Evolutionary conservation across 768 basidiomycete species (phyloP).

Genomic region (Hydnomerulius pinastri): DNA sequence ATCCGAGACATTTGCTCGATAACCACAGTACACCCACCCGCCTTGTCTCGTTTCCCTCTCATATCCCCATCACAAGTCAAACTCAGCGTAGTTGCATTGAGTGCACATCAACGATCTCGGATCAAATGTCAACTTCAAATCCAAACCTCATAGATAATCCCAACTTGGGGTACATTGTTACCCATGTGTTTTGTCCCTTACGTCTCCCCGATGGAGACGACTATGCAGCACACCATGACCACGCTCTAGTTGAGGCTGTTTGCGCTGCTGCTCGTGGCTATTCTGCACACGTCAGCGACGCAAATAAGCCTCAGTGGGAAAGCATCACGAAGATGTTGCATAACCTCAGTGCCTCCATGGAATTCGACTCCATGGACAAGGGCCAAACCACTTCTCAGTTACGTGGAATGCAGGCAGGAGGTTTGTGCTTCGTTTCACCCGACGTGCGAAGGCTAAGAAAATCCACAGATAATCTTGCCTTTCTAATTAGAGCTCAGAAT

Average conservation of each 20-base stretch:
- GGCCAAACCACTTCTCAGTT: conserved; percentile 20
- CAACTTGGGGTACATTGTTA: conserved; percentile 31
- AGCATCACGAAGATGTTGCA: conserved; percentile 28
- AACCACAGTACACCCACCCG: no score
- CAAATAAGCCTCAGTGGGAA: conserved; percentile 26
- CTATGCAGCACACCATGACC: conserved; percentile 20
- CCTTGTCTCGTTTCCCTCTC: no score
- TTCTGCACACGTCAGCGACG: neutral
- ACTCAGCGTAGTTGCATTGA: neutral
- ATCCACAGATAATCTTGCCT: conserved; percentile 38
- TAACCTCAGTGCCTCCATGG: conserved; percentile 8
- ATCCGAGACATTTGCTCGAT: no score
- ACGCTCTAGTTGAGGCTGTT: conserved; percentile 24
- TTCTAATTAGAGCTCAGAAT: conserved; percentile 48
- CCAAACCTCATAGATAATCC: neutral
- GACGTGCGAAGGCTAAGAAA: neutral
- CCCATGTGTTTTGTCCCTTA: conserved; percentile 45
- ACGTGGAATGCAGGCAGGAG: conserved; percentile 15
- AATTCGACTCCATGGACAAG: neutral
- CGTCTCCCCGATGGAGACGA: conserved; percentile 40
- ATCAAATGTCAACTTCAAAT: conserved; percentile 11
- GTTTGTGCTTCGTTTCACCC: conserved; percentile 10
- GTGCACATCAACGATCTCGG: no score
- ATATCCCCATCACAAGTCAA: no score
- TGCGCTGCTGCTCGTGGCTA: conserved; percentile 23